phyloP scores from a whole-genome alignment of 192 early-diverging fungal genomes.

The Entomortierella beljakovae region DNA sequence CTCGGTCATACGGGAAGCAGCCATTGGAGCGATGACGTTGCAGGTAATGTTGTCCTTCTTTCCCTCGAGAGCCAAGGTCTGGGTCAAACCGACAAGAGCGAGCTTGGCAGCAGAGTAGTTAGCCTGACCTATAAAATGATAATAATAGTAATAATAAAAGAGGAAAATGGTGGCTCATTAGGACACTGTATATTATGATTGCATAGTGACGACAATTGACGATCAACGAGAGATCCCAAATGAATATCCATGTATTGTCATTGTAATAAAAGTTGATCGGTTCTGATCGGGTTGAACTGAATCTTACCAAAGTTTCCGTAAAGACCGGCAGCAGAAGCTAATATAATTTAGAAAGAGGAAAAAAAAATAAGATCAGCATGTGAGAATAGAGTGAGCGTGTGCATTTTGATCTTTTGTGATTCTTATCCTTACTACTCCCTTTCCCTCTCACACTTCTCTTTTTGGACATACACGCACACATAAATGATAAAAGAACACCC shows the following conservation, averaged over 20 bases:
- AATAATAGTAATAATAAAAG: constrained; percentile 2
- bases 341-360: constrained; percentile 60
- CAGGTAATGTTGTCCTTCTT: constrained; percentile 91
- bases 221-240: neutral
- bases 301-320: constrained; percentile 97
- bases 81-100: constrained; percentile 91
- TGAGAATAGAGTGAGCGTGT: neutral
- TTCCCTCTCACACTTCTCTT: too few species aligned
- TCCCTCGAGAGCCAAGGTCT: constrained; percentile 94
- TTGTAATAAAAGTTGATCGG: too few species aligned
- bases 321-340: constrained; percentile 96
- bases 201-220: neutral
- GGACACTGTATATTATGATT: neutral
- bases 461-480: too few species aligned
- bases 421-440: too few species aligned
- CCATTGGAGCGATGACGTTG: constrained; percentile 97
- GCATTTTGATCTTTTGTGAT: neutral
- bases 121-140: constrained; percentile 56
- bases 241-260: neutral
- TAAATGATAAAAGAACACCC: too few species aligned
- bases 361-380: neutral
- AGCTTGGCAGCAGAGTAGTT: constrained; percentile 95
- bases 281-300: neutral
- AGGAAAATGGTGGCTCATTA: too few species aligned
- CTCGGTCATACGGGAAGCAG: constrained; percentile 97